Conservation (phyloP, 2,329 filamentous ascomycete genomes). For the Berkeleyomyces basicola region DNA sequence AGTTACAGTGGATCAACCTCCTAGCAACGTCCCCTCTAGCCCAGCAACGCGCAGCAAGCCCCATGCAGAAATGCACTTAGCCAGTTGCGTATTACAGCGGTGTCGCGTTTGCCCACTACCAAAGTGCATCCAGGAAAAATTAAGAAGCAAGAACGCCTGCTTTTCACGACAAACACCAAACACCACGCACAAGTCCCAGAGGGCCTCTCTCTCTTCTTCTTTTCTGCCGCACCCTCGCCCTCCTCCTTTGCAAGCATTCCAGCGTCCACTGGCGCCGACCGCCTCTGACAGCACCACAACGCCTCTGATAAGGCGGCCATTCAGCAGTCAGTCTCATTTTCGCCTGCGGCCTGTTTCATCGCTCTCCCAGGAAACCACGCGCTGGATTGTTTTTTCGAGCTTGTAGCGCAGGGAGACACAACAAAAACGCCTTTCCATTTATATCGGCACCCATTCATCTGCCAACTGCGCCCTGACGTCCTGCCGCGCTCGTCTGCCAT, state of each 20-base stretch:
- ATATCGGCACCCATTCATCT: not conserved
- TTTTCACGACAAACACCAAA: not conserved
- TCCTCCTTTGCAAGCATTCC: not conserved
- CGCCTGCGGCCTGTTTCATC: not conserved
- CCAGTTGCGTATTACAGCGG: not conserved
- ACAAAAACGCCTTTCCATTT: not conserved
- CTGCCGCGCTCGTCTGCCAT: no score
- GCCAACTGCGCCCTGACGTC: no score
- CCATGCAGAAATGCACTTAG: not conserved
- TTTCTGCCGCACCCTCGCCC: not conserved
- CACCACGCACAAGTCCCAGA: not conserved
- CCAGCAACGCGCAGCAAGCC: not conserved
- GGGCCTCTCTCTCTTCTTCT: not conserved
- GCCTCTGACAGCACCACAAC: not conserved
- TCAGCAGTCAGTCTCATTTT: not conserved
- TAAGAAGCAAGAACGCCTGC: not conserved
- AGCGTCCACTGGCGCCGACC: not conserved
- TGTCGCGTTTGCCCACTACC: not conserved
- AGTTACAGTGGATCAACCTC: no score
- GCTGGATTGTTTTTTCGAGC: not conserved
- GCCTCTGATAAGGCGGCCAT: not conserved
- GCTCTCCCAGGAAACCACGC: slow-evolving; percentile 6
- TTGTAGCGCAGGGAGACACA: not conserved
- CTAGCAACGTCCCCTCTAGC: not conserved
- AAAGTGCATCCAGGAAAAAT: not conserved